phyloP scores from a whole-genome alignment of 2,329 filamentous ascomycete species.

The Blumeria graminis region DNA sequence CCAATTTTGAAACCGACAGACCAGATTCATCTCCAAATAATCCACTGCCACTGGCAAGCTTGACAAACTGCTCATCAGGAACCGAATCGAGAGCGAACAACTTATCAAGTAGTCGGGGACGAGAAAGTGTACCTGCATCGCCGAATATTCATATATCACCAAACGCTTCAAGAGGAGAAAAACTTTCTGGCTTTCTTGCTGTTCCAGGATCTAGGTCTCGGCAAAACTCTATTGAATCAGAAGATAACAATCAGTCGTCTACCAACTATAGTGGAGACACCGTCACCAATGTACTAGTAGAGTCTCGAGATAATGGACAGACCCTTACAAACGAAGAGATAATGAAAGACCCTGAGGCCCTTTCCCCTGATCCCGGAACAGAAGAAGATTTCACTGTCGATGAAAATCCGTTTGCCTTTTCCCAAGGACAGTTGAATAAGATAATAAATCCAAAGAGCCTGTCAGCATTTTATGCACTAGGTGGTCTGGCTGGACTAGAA shows the following conservation, averaged over 20 bases:
- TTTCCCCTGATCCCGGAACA: conserved; percentile 39
- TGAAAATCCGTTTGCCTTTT: conserved; percentile 48
- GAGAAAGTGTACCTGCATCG: conserved; percentile 31
- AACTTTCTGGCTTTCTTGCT: conserved; percentile 28
- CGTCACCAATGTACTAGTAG: conserved; percentile 21
- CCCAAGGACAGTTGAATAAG: conserved; percentile 50
- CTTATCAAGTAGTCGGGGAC: conserved; percentile 34
- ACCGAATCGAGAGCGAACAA: conserved; percentile 26
- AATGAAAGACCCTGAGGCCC: conserved; percentile 23
- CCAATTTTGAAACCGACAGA: not conserved
- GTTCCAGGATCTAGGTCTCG: conserved; percentile 39
- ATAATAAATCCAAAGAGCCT: conserved; percentile 59
- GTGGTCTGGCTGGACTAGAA: conserved; percentile 47
- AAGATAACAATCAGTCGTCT: conserved; percentile 27
- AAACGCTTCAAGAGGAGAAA: conserved; percentile 24
- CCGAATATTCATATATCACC: conserved; percentile 46
- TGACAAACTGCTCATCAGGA: conserved; percentile 12
- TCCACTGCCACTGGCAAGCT: conserved; percentile 8
- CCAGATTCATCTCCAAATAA: not conserved
- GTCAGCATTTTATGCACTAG: conserved; percentile 49
- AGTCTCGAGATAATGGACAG: conserved; percentile 17
- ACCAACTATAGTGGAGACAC: conserved; percentile 17
- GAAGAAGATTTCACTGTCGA: conserved; percentile 44
- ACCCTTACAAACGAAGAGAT: conserved; percentile 22
- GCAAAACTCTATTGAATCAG: conserved; percentile 39